phyloP scores from a whole-genome alignment of 768 basidiomycete genomes.

The Mycena vulgaris region DNA sequence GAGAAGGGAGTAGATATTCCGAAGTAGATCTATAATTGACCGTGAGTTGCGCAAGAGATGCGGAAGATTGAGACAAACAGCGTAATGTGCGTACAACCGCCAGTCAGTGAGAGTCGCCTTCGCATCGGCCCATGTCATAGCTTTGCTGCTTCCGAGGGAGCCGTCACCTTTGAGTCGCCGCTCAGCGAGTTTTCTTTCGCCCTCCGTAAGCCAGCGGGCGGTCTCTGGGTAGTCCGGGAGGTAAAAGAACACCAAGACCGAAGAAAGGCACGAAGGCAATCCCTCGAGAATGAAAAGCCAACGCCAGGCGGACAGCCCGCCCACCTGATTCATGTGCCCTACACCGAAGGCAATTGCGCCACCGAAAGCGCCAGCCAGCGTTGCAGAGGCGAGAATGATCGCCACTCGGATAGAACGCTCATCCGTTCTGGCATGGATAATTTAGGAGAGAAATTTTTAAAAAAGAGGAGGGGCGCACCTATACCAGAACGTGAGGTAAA shows the following conservation, averaged over 20 bases:
- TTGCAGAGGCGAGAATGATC: conserved; percentile 52
- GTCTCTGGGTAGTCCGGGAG: conserved; percentile 69
- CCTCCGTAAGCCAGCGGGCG: conserved; percentile 57
- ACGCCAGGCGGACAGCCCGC: conserved; percentile 44
- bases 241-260: conserved; percentile 48
- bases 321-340: conserved; percentile 44
- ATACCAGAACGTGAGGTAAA: conserved; percentile 64
- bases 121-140: conserved; percentile 56
- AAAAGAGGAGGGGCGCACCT: too few relatives aligned
- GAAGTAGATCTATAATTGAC: conserved; percentile 48
- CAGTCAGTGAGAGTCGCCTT: conserved; percentile 53
- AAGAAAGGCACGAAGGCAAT: conserved; percentile 57
- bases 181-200: conserved; percentile 58
- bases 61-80: conserved; percentile 40
- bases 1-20: conserved; percentile 62
- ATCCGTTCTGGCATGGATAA: conserved; percentile 16
- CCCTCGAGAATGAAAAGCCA: conserved; percentile 57
- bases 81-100: conserved; percentile 56
- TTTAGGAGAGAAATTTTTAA: too few relatives aligned
- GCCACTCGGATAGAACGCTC: conserved; percentile 41
- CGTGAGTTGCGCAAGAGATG: neutral
- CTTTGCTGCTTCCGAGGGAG: conserved; percentile 41
- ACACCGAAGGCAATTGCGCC: conserved; percentile 54
- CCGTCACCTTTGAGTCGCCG: conserved; percentile 44
- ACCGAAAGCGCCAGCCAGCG: conserved; percentile 52